Conservation (phyloP, 2,329 filamentous ascomycete species). For the Fusarium phyllophilum region DNA sequence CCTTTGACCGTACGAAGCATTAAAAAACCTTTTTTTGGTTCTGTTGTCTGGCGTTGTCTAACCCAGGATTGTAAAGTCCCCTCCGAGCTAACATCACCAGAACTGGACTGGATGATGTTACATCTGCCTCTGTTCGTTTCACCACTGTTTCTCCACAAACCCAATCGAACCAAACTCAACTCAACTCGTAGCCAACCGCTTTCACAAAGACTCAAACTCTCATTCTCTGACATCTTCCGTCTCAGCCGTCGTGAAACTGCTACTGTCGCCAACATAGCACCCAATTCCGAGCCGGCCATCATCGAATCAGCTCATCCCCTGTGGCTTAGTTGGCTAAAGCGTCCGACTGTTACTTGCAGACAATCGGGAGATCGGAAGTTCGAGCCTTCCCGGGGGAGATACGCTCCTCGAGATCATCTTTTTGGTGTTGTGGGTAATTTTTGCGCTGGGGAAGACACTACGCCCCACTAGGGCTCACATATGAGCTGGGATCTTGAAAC, state of each 20-base stretch:
- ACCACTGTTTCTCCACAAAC: neutral
- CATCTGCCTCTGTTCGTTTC: neutral
- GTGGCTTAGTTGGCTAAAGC: slow-evolving; percentile 42
- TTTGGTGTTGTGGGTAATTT: slow-evolving; percentile 26
- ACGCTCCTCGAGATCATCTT: slow-evolving; percentile 2
- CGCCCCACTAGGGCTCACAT: slow-evolving; percentile 23
- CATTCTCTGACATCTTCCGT: neutral
- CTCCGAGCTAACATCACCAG: too few species aligned
- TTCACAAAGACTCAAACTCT: neutral
- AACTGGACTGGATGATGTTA: too few species aligned
- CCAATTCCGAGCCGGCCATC: neutral
- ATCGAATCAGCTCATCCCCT: slow-evolving; percentile 34
- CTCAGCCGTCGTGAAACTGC: neutral
- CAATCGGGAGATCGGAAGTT: slow-evolving; percentile 47
- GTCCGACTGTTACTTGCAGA: slow-evolving; percentile 40
- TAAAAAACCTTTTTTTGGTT: neutral
- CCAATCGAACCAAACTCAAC: too few species aligned
- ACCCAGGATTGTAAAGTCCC: accelerated
- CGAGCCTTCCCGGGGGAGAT: slow-evolving; percentile 46
- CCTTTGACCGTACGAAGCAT: neutral
- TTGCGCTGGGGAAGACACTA: neutral
- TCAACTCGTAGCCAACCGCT: neutral
- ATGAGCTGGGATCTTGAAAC: slow-evolving; percentile 13
- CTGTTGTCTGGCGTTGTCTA: neutral
- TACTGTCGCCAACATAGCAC: neutral